Evolutionary conservation across 208 protist species (phyloP).

Genomic region (Acanthamoeba quina): DNA sequence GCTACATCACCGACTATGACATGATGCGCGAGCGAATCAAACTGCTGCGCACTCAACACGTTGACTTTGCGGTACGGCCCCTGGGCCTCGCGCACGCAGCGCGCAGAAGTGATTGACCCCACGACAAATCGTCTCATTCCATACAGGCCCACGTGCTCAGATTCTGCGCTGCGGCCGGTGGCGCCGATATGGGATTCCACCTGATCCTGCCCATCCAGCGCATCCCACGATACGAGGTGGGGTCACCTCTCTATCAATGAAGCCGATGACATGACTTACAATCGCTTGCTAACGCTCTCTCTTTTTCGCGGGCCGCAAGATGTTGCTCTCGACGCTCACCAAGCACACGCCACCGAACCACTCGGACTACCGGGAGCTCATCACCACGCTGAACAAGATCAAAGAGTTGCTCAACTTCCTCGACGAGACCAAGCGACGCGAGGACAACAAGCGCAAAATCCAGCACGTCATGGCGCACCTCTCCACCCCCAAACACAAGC

Average conservation of each 20-base stretch:
- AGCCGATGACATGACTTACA: neutral
- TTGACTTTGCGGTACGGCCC: neutral
- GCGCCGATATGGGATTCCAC: neutral
- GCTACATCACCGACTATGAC: slow-evolving; percentile 19
- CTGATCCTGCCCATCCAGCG: slow-evolving; percentile 49
- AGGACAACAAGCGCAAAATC: slow-evolving; percentile 27
- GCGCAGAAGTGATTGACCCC: neutral
- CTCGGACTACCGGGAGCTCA: neutral
- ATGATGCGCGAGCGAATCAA: slow-evolving; percentile 22
- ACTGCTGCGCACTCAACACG: neutral
- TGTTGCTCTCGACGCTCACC: neutral
- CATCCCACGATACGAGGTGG: slow-evolving; percentile 25
- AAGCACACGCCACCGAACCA: slow-evolving; percentile 6
- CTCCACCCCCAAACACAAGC: slow-evolving; percentile 12
- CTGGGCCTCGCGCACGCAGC: too few relatives aligned
- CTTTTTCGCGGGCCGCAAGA: neutral
- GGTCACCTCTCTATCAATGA: too few relatives aligned
- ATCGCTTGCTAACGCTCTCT: neutral
- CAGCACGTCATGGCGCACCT: neutral
- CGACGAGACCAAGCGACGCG: slow-evolving; percentile 14
- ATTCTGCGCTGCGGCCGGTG: neutral
- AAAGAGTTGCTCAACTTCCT: neutral
- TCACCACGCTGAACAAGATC: slow-evolving; percentile 1
- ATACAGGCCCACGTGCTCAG: neutral
- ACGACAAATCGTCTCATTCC: neutral